Evolutionary conservation across 2,329 filamentous ascomycete genomes (phyloP).

Genomic region (Talaromyces sp.): DNA sequence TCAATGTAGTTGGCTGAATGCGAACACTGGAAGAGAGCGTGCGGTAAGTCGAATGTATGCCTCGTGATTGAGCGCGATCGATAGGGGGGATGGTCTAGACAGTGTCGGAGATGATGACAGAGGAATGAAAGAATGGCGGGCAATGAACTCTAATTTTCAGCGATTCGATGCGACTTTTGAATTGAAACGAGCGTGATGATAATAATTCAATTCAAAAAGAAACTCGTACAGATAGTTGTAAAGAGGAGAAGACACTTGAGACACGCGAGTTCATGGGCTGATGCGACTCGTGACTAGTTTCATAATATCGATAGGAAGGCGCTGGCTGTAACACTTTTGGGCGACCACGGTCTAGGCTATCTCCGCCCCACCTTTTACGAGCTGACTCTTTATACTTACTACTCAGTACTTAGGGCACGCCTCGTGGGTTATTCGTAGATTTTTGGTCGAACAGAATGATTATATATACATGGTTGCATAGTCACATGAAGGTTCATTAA

Average conservation of each 20-base stretch:
- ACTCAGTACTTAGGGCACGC: neutral
- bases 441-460: neutral
- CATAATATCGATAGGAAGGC: neutral
- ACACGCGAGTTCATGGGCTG: neutral
- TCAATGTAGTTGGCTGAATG: neutral
- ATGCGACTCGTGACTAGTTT: neutral
- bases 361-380: neutral
- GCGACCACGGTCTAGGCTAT: slow-evolving; percentile 6
- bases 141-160: neutral
- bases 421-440: neutral
- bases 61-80: neutral
- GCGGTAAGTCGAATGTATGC: neutral
- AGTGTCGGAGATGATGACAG: neutral
- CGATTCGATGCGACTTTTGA: neutral
- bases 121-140: neutral
- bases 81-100: neutral
- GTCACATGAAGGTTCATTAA: neutral
- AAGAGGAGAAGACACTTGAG: neutral
- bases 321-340: neutral
- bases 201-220: neutral
- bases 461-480: neutral
- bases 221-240: neutral
- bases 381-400: neutral
- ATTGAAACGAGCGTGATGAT: neutral
- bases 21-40: neutral